A percentile compares a stretch with the other conserved stretches of the same genome.
These are phyloP conservation scores for Somion occarium DNA, from an alignment of 1,284 basidiomycete genomes.

Conservation along the genomic window DNA sequence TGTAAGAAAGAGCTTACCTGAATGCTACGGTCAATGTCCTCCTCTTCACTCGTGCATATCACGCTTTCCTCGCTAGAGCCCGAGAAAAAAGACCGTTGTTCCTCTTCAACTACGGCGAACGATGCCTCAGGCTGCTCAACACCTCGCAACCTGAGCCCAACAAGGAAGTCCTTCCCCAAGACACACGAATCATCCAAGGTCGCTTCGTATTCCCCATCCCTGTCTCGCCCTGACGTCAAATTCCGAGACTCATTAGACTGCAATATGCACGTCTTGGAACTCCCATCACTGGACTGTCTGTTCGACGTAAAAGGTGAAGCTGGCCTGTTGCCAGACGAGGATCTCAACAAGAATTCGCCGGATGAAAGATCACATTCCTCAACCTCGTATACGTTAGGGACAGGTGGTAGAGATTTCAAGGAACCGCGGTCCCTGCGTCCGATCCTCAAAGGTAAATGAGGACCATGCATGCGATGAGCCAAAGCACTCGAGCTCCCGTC, in stretches of 20 bases:
- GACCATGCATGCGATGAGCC: background rate
- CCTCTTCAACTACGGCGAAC: too few species aligned
- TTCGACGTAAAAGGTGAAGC: background rate
- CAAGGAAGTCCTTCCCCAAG: background rate
- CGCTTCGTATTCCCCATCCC: too few species aligned
- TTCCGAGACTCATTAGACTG: too few species aligned
- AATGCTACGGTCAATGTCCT: background rate
- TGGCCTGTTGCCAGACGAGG: background rate
- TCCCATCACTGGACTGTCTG: background rate
- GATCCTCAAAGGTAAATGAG: background rate
- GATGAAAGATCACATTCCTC: too few species aligned
- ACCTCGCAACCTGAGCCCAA: background rate
- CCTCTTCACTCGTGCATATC: background rate
- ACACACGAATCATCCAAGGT: constrained; percentile 4
- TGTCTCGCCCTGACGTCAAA: background rate
- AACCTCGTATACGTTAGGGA: background rate
- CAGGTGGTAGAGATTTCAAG: background rate
- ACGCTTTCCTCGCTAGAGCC: background rate
- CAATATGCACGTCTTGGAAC: too few species aligned
- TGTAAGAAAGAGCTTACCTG: background rate
- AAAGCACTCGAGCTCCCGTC: background rate
- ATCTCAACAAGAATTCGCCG: background rate
- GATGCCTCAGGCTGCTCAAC: background rate
- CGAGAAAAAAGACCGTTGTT: too few species aligned
- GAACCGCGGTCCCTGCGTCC: background rate